phyloP scores from a whole-genome alignment of 352 stramenopile genomes.

The Globisporangium emineosum region DNA sequence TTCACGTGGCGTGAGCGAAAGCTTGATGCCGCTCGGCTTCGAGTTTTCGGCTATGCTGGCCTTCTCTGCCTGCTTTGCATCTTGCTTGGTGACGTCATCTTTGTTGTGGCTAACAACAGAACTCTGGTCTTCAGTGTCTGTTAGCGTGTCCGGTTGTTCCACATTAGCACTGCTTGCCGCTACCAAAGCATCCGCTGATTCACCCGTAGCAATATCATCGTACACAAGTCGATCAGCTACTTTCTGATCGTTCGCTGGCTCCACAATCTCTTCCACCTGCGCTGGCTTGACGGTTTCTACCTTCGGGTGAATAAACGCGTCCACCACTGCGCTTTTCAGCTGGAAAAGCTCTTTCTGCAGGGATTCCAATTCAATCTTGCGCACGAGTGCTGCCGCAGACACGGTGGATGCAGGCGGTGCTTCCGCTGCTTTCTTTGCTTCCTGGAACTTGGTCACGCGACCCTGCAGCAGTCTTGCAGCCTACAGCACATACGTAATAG shows the following conservation, averaged over 20 bases:
- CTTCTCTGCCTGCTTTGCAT: neutral
- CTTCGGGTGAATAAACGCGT: slow-evolving; percentile 20
- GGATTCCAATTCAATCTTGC: slow-evolving; percentile 27
- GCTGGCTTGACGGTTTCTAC: neutral
- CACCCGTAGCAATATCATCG: neutral
- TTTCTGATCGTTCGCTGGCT: neutral
- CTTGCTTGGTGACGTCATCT: neutral
- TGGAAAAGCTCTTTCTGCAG: slow-evolving; percentile 35
- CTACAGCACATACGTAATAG: slow-evolving; percentile 4
- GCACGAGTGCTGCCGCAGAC: slow-evolving; percentile 6
- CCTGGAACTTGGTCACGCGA: slow-evolving; percentile 25
- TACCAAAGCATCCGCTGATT: neutral
- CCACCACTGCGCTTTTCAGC: slow-evolving; percentile 32
- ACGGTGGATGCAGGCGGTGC: slow-evolving; percentile 15
- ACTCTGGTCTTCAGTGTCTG: neutral
- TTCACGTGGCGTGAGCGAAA: slow-evolving; percentile 1
- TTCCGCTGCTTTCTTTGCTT: slow-evolving; percentile 17
- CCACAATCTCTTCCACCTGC: neutral
- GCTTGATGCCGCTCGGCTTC: slow-evolving; percentile 9
- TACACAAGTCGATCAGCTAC: neutral
- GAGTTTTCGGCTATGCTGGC: neutral
- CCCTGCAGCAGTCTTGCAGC: slow-evolving; percentile 24
- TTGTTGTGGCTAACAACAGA: too few species aligned
- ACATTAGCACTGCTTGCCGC: neutral
- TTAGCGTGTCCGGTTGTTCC: neutral